Percentiles rank a stretch among this genome's conserved stretches.
phyloP scores from a whole-genome alignment of 2,329 filamentous ascomycete genomes.

The Corinectria fuckeliana region DNA sequence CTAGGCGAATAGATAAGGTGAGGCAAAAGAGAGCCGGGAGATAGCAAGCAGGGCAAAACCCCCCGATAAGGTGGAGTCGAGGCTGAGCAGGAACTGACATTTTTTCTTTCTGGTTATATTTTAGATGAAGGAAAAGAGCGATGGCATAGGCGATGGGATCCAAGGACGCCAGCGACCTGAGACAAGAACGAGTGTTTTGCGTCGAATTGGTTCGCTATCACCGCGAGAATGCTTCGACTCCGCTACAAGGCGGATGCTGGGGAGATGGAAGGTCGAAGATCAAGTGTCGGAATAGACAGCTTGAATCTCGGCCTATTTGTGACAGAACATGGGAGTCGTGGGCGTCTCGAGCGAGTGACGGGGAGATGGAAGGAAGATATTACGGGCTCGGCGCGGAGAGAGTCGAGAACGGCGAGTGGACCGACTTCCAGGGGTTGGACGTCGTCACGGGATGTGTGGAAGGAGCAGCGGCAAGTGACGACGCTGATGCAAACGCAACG shows the following conservation, averaged over 20 bases:
- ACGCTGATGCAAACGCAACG: constrained; percentile 38
- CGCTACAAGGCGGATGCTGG: constrained; percentile 30
- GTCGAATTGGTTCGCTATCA: constrained; percentile 54
- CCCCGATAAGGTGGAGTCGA: constrained; percentile 10
- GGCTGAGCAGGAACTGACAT: constrained; percentile 30
- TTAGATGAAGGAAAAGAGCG: constrained; percentile 42
- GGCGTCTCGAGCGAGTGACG: constrained; percentile 31
- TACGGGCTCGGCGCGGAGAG: constrained; percentile 37
- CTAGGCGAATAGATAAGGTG: neutral
- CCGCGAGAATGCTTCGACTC: constrained; percentile 47
- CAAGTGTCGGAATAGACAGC: constrained; percentile 43
- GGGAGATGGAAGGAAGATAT: constrained; percentile 33
- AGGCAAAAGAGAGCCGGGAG: neutral
- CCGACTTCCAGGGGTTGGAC: constrained; percentile 35
- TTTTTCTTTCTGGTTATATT: constrained; percentile 30
- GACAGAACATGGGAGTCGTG: constrained; percentile 43
- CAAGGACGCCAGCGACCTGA: constrained; percentile 65
- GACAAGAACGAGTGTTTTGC: constrained; percentile 50
- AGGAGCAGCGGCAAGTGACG: constrained; percentile 35
- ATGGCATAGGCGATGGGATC: constrained; percentile 46
- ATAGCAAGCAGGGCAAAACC: constrained; percentile 1
- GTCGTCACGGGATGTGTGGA: constrained; percentile 35
- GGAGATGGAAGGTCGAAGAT: constrained; percentile 34
- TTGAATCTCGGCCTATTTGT: constrained; percentile 40
- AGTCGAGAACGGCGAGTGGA: constrained; percentile 30